Conservation (phyloP, 2,329 filamentous ascomycete genomes). For the Exophiala aquamarina region DNA sequence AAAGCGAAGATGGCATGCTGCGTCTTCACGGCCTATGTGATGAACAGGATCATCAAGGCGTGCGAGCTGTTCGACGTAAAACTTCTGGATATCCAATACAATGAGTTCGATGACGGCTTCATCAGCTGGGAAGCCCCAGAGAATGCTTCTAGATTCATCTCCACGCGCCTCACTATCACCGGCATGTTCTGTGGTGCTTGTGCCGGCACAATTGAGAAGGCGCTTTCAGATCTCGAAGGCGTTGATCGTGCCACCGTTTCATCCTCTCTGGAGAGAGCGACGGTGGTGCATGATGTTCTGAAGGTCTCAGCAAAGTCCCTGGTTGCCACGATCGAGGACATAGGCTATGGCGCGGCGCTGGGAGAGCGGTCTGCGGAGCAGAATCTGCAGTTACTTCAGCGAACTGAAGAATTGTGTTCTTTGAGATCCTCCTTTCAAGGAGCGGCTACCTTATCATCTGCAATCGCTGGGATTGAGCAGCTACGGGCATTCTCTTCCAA, state of each 20-base stretch:
- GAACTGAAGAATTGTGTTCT: slow-evolving; percentile 11
- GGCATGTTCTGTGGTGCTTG: slow-evolving; percentile 22
- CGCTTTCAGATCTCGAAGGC: slow-evolving; percentile 4
- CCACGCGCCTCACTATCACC: slow-evolving; percentile 1
- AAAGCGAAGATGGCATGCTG: slow-evolving; percentile 17
- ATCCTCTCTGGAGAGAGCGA: slow-evolving; percentile 13
- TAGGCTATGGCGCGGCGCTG: slow-evolving; percentile 15
- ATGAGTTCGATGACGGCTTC: slow-evolving; percentile 12
- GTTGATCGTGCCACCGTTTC: slow-evolving; percentile 13
- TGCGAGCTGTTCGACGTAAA: slow-evolving; percentile 21
- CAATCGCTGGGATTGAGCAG: background rate
- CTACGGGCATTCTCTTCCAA: background rate
- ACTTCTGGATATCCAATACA: slow-evolving; percentile 21
- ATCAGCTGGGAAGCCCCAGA: no score
- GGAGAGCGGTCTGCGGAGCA: slow-evolving; percentile 4
- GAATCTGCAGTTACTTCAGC: slow-evolving; percentile 11
- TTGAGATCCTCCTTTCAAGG: slow-evolving; percentile 16
- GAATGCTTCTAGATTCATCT: no score
- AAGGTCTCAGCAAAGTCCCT: slow-evolving; percentile 7
- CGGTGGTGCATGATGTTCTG: slow-evolving; percentile 8
- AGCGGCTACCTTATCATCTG: slow-evolving; percentile 1
- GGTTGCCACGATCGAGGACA: slow-evolving; percentile 10
- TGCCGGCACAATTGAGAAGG: slow-evolving; percentile 8
- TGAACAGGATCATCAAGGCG: slow-evolving; percentile 21
- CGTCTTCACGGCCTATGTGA: slow-evolving; percentile 21